These are phyloP conservation scores for Agrocybe pediades DNA, from an alignment of 768 basidiomycete species.

Conservation along the genomic window DNA sequence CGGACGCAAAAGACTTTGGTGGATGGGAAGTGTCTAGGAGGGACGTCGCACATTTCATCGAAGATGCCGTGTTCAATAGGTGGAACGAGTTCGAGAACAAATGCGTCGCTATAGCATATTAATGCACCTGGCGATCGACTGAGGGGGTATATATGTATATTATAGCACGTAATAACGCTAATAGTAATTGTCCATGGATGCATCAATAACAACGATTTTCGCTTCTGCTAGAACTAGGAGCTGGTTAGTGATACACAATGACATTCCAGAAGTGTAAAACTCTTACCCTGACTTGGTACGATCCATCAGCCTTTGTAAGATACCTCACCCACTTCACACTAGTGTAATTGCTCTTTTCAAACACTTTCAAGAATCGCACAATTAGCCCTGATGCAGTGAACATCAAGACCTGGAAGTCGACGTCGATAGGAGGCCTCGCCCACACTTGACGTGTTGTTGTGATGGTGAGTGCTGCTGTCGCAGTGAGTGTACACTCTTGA, in stretches of 20 bases:
- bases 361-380: slow-evolving; percentile 97
- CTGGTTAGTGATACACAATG: too few species aligned
- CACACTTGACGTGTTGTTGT: slow-evolving; percentile 95
- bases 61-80: slow-evolving; percentile 40
- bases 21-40: slow-evolving; percentile 59
- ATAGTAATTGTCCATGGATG: background rate
- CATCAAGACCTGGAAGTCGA: slow-evolving; percentile 99
- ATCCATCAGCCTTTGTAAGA: slow-evolving; percentile 89
- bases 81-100: slow-evolving; percentile 60
- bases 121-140: background rate
- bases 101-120: slow-evolving; percentile 52
- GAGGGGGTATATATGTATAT: background rate
- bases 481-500: slow-evolving; percentile 85
- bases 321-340: slow-evolving; percentile 97
- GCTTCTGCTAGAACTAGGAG: too few species aligned
- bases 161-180: background rate
- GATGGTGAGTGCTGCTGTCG: slow-evolving; percentile 78
- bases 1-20: slow-evolving; percentile 41
- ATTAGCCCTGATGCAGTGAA: slow-evolving; percentile 95
- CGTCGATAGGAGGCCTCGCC: slow-evolving; percentile 96
- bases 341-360: slow-evolving; percentile 93
- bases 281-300: slow-evolving; percentile 92
- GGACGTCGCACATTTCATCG: slow-evolving; percentile 69
- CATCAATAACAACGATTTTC: background rate
- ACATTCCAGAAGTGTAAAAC: too few species aligned